Percentiles rank a stretch among this genome's conserved stretches.
Evolutionary conservation across 805 yeast genomes (phyloP).

Genomic region (Candida bentonensis): DNA sequence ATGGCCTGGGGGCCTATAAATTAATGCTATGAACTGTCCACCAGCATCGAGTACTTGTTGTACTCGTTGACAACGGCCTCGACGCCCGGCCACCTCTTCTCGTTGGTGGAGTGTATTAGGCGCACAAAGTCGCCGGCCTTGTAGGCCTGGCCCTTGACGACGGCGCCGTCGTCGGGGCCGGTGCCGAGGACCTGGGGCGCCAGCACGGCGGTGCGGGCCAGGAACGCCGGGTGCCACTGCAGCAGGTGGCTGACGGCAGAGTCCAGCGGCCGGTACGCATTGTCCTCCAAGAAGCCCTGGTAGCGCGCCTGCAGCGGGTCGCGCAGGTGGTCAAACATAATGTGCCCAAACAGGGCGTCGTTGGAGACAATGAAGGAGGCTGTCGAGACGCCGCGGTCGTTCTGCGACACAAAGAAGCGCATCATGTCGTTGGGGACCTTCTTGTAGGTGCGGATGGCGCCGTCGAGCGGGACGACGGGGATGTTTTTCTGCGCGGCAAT

Average conservation of each 20-base stretch:
- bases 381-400: constrained; percentile 41
- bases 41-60: neutral
- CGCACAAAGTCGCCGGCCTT: constrained; percentile 17
- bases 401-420: constrained; percentile 52
- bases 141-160: constrained; percentile 12
- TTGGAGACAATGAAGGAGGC: constrained; percentile 53
- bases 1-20: no score
- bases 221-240: constrained; percentile 78
- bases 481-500: constrained; percentile 48
- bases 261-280: constrained; percentile 7
- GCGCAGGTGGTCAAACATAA: constrained; percentile 58
- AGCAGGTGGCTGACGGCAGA: constrained; percentile 54
- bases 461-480: constrained; percentile 54
- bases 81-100: constrained; percentile 4
- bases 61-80: constrained; percentile 3
- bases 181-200: constrained; percentile 37
- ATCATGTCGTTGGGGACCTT: constrained; percentile 40
- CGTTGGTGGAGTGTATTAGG: constrained; percentile 9
- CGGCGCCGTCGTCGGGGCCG: constrained; percentile 16
- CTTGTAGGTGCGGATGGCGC: constrained; percentile 54
- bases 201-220: constrained; percentile 52
- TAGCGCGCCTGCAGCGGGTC: constrained; percentile 55
- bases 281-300: constrained; percentile 38
- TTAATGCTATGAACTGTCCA: no score
- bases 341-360: constrained; percentile 40